Conservation (phyloP, 106 monocot species). For the Dioscorea zingiberensis region DNA sequence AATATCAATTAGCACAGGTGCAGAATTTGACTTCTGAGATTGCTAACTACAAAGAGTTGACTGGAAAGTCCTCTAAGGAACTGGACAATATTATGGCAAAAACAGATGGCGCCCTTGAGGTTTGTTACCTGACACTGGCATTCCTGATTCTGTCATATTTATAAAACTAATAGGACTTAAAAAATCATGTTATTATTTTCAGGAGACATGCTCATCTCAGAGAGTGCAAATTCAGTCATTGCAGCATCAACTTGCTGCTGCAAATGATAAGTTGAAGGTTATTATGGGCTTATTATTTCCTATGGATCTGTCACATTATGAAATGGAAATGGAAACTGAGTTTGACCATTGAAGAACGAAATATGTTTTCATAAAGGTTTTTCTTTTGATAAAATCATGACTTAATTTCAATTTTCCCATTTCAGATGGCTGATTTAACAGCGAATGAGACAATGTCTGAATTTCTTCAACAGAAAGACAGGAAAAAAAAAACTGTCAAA, state of each 20-base stretch:
- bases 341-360: not conserved
- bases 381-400: not conserved
- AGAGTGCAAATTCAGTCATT: conserved; percentile 45
- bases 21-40: conserved; percentile 21
- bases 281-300: not conserved
- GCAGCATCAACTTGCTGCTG: conserved; percentile 41
- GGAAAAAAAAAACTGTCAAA: conserved; percentile 27
- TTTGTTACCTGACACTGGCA: not conserved
- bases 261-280: conserved; percentile 75
- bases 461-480: conserved; percentile 53
- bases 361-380: not conserved
- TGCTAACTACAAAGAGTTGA: conserved; percentile 20
- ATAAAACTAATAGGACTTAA: not conserved
- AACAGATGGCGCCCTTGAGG: conserved; percentile 10
- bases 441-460: conserved; percentile 40
- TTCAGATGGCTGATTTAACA: conserved; percentile 55
- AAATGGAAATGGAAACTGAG: too few species aligned
- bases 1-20: conserved; percentile 37
- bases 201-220: conserved; percentile 62
- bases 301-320: not conserved
- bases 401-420: not conserved
- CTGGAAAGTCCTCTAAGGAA: conserved; percentile 10
- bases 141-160: not conserved
- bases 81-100: conserved; percentile 8
- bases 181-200: conserved; percentile 1